phyloP scores from a whole-genome alignment of 345 rosid genomes.

The Geranium rotundifolium region DNA sequence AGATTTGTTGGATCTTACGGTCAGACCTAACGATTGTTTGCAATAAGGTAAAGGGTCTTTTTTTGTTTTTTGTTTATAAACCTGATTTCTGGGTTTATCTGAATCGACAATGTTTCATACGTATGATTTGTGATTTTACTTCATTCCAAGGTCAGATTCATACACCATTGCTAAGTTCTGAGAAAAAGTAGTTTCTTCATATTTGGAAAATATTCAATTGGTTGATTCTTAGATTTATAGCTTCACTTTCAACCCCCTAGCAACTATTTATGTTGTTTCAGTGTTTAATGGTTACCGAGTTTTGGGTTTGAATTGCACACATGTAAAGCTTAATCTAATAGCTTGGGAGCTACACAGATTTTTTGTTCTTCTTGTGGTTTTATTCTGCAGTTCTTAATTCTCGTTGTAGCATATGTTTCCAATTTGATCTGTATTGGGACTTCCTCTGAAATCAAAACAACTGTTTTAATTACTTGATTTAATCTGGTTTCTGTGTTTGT shows the following conservation, averaged over 20 bases:
- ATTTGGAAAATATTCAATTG: not conserved
- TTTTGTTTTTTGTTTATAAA: too few relatives aligned
- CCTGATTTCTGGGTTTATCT: not conserved
- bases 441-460: not conserved
- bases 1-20: not conserved
- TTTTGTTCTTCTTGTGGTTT: not conserved
- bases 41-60: not conserved
- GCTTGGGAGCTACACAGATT: too few relatives aligned
- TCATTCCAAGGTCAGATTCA: too few relatives aligned
- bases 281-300: too few relatives aligned
- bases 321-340: too few relatives aligned
- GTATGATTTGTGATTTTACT: too few relatives aligned
- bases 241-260: too few relatives aligned
- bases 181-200: not conserved
- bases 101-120: too few relatives aligned
- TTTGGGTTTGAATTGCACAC: not conserved
- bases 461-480: not conserved
- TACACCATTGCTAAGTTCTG: not conserved
- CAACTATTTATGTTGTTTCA: not conserved
- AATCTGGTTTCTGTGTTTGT: too few relatives aligned
- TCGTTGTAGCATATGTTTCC: not conserved
- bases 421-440: not conserved
- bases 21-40: too few relatives aligned
- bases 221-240: not conserved
- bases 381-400: not conserved